These are phyloP conservation scores for Globisporangium orthogonon DNA, from an alignment of 352 stramenopile genomes.

Conservation along the genomic window DNA sequence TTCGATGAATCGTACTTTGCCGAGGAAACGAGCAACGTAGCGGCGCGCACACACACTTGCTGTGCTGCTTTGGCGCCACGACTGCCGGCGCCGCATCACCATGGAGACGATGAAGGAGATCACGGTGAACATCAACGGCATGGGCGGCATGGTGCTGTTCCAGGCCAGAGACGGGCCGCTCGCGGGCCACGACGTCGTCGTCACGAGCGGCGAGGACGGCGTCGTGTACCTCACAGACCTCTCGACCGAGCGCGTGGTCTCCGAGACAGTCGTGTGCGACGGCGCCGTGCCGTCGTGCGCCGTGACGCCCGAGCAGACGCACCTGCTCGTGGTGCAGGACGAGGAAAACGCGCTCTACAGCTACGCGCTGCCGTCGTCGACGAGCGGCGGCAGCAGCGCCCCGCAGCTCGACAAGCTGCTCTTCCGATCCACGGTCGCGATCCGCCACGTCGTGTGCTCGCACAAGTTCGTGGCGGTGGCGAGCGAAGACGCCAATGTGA, in stretches of 20 bases:
- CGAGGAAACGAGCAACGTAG: no score
- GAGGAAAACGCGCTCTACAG: conserved; percentile 67
- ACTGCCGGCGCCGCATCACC: not conserved
- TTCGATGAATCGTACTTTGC: no score
- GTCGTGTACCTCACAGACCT: conserved; percentile 75
- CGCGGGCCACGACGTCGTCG: conserved; percentile 45
- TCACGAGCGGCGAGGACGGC: conserved; percentile 76
- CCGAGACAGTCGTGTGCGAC: conserved; percentile 46
- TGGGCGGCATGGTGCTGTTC: conserved; percentile 57
- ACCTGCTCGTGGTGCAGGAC: conserved; percentile 59
- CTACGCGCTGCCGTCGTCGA: conserved; percentile 57
- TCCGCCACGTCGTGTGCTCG: conserved; percentile 65
- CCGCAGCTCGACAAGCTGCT: conserved; percentile 46
- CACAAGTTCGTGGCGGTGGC: conserved; percentile 57
- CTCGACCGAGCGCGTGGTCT: conserved; percentile 34
- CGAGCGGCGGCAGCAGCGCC: conserved; percentile 18
- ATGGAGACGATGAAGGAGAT: conserved; percentile 82
- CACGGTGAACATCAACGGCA: conserved; percentile 61
- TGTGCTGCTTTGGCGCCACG: no score
- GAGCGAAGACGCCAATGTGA: conserved; percentile 67
- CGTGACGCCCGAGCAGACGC: conserved; percentile 58
- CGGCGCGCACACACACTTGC: no score
- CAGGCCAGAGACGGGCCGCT: conserved; percentile 18
- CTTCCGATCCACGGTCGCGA: conserved; percentile 65
- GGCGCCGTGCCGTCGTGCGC: conserved; percentile 61